Conservation (phyloP, 352 stramenopile species). For the Pythium dissimile region DNA sequence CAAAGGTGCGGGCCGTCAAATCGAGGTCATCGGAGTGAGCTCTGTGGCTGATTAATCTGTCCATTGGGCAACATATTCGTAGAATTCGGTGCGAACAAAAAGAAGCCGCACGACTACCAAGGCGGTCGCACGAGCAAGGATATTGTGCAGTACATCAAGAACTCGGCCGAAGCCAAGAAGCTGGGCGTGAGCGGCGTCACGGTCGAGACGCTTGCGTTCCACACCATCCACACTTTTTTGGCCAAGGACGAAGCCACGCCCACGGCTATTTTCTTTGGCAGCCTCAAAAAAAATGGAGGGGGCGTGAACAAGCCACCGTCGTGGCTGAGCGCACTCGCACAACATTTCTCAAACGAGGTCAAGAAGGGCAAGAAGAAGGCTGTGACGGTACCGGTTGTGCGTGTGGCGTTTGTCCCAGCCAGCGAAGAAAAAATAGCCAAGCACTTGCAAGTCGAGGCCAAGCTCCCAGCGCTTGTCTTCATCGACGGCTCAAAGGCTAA, state of each 20-base stretch:
- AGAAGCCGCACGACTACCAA: slow-evolving; percentile 68
- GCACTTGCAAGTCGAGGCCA: slow-evolving; percentile 56
- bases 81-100: slow-evolving; percentile 83
- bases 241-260: slow-evolving; percentile 40
- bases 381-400: slow-evolving; percentile 23
- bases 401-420: slow-evolving; percentile 49
- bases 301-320: slow-evolving; percentile 43
- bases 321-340: slow-evolving; percentile 53
- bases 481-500: slow-evolving; percentile 45
- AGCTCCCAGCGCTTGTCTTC: slow-evolving; percentile 62
- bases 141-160: slow-evolving; percentile 74
- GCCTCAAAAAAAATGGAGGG: slow-evolving; percentile 35
- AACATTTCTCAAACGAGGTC: slow-evolving; percentile 44
- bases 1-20: slow-evolving; percentile 34
- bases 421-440: slow-evolving; percentile 65
- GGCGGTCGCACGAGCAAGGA: slow-evolving; percentile 55
- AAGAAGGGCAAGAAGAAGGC: slow-evolving; percentile 65
- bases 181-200: slow-evolving; percentile 51
- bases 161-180: slow-evolving; percentile 62
- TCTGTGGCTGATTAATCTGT: no score
- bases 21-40: background rate
- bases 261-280: slow-evolving; percentile 71
- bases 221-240: slow-evolving; percentile 55
- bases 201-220: slow-evolving; percentile 46
- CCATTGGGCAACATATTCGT: background rate